phyloP scores from a whole-genome alignment of 331 rosid genomes.

The Quercus phellos region DNA sequence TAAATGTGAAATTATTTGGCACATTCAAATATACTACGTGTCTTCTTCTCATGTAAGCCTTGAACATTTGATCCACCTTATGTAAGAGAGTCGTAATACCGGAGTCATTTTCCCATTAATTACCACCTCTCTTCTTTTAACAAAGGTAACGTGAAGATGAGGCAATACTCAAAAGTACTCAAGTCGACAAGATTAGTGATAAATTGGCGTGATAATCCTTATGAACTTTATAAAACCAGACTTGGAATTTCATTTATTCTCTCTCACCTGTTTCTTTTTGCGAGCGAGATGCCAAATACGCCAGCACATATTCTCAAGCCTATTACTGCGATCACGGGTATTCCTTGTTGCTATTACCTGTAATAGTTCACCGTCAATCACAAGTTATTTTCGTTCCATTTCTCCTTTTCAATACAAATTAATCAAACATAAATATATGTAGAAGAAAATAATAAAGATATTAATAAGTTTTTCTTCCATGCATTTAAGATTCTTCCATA shows the following conservation, averaged over 20 bases:
- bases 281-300: slow-evolving; percentile 64
- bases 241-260: not conserved
- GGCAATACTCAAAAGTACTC: no score
- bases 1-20: no score
- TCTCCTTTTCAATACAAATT: not conserved
- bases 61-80: no score
- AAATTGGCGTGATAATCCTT: no score
- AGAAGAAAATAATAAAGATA: not conserved
- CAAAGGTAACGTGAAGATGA: no score
- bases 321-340: slow-evolving; percentile 39
- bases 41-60: no score
- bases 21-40: no score
- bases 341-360: slow-evolving; percentile 52
- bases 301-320: slow-evolving; percentile 66
- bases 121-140: no score
- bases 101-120: no score
- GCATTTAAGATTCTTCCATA: not conserved
- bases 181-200: no score
- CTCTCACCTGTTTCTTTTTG: slow-evolving; percentile 46
- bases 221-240: no score
- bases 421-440: not conserved
- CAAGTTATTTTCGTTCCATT: not conserved
- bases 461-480: not conserved
- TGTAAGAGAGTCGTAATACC: no score
- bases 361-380: slow-evolving; percentile 1